phyloP scores from a whole-genome alignment of 2,329 filamentous ascomycete species.

The Dactylellina sp. region DNA sequence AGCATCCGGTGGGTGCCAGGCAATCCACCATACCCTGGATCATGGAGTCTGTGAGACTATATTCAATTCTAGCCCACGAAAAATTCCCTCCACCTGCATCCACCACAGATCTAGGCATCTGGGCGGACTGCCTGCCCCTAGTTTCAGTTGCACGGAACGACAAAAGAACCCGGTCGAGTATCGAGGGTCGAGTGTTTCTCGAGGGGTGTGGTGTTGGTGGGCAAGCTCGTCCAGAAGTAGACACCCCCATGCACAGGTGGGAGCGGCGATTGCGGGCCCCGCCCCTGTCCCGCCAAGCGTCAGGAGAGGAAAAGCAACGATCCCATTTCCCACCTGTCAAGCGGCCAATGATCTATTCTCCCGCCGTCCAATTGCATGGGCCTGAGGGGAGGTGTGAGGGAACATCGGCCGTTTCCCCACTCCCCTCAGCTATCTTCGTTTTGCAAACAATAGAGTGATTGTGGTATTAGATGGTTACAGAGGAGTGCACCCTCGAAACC shows the following conservation, averaged over 20 bases:
- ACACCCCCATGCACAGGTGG: constrained; percentile 36
- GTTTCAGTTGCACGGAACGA: constrained; percentile 57
- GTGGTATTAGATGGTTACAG: constrained; percentile 51
- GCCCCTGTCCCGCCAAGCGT: constrained; percentile 53
- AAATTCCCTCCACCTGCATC: constrained; percentile 27
- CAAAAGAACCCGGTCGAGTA: constrained; percentile 41
- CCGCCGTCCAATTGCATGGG: constrained; percentile 51
- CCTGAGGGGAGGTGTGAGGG: too few species aligned
- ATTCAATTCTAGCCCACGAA: constrained; percentile 36
- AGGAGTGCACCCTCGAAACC: constrained; percentile 22
- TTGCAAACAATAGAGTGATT: constrained; percentile 45
- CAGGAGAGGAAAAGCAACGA: constrained; percentile 54
- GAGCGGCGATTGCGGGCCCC: constrained; percentile 29
- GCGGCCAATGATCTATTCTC: constrained; percentile 52
- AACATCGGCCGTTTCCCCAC: constrained; percentile 53
- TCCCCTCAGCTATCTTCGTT: constrained; percentile 19
- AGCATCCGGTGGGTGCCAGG: constrained; percentile 28
- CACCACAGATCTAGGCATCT: constrained; percentile 24
- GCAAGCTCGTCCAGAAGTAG: constrained; percentile 14
- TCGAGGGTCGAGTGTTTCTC: too few species aligned
- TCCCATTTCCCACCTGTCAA: constrained; percentile 56
- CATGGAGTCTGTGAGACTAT: constrained; percentile 32
- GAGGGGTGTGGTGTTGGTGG: constrained; percentile 20
- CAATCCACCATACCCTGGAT: constrained; percentile 26
- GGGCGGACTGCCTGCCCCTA: constrained; percentile 32